These are phyloP conservation scores for Russula virescens DNA, from an alignment of 768 basidiomycete genomes.

Conservation along the genomic window DNA sequence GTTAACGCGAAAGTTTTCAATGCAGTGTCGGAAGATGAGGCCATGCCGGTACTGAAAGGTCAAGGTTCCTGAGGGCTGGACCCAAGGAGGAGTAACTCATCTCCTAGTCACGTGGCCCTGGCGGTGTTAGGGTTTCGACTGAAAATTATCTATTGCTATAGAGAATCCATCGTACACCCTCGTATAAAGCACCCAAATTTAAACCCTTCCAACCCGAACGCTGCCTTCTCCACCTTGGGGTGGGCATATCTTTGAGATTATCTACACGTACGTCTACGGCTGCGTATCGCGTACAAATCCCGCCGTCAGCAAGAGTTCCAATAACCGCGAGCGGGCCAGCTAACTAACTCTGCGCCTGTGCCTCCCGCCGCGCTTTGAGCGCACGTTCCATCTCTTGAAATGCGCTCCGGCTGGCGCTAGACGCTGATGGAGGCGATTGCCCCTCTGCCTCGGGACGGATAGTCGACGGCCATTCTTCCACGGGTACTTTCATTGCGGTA, in stretches of 20 bases:
- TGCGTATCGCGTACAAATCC: not conserved
- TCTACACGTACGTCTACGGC: not conserved
- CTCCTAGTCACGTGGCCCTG: conserved; percentile 12
- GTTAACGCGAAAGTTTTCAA: conserved; percentile 66
- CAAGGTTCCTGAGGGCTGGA: too few species aligned
- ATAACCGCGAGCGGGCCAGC: not conserved
- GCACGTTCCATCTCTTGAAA: conserved; percentile 68
- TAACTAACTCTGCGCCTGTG: conserved; percentile 18
- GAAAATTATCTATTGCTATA: conserved; percentile 39
- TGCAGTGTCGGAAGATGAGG: conserved; percentile 48
- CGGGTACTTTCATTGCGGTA: conserved; percentile 41
- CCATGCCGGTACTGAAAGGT: conserved; percentile 15
- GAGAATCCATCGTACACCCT: conserved; percentile 45
- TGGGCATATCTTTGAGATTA: not conserved
- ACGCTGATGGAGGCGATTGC: conserved; percentile 25
- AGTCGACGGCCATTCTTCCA: conserved; percentile 58
- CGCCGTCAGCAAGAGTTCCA: conserved; percentile 16
- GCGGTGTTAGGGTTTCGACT: too few species aligned
- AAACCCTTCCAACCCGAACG: conserved; percentile 4
- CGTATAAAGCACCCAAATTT: conserved; percentile 31
- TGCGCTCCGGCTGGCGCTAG: conserved; percentile 44
- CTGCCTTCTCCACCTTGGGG: not conserved
- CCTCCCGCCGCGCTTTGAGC: conserved; percentile 43
- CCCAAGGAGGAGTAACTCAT: too few species aligned
- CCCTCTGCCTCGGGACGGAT: conserved; percentile 33